These are phyloP conservation scores for Circinella umbellata DNA, from an alignment of 371 early-diverging fungal species.

Conservation along the genomic window DNA sequence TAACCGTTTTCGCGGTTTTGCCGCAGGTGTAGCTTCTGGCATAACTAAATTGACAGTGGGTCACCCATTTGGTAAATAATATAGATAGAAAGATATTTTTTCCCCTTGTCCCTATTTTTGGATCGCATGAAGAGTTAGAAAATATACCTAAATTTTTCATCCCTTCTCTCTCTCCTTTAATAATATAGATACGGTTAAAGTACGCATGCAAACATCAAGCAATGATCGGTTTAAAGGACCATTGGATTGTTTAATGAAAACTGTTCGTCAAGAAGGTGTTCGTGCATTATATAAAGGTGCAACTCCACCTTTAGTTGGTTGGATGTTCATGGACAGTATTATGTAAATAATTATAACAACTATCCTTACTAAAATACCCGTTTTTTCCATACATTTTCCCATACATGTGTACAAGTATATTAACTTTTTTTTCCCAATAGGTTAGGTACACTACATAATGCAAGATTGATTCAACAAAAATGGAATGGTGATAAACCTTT, in stretches of 20 bases:
- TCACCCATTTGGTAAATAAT: conserved; percentile 74
- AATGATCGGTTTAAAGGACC: conserved; percentile 87
- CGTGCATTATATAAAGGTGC: conserved; percentile 91
- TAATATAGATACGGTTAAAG: conserved; percentile 73
- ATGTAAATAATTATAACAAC: conserved; percentile 49
- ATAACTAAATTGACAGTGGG: conserved; percentile 83
- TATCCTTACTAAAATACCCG: neutral
- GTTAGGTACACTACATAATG: conserved; percentile 84
- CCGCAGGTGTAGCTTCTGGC: conserved; percentile 81
- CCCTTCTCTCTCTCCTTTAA: no score
- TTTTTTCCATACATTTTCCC: neutral
- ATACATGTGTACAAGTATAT: no score
- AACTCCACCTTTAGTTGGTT: conserved; percentile 91
- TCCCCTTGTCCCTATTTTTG: no score
- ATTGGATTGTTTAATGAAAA: conserved; percentile 78
- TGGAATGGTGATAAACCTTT: conserved; percentile 69
- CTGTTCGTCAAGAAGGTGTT: conserved; percentile 78
- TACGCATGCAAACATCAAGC: conserved; percentile 81
- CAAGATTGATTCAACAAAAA: conserved; percentile 69
- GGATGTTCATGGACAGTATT: conserved; percentile 91
- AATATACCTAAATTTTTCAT: no score
- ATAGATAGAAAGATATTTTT: neutral
- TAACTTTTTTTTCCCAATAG: conserved; percentile 30
- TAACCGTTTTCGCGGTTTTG: conserved; percentile 75
- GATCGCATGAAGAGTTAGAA: no score